Percentiles rank a stretch among this genome's conserved stretches.
phyloP scores from a whole-genome alignment of 202 grass and related monocot species.

The Dendrocalamus latiflorus region DNA sequence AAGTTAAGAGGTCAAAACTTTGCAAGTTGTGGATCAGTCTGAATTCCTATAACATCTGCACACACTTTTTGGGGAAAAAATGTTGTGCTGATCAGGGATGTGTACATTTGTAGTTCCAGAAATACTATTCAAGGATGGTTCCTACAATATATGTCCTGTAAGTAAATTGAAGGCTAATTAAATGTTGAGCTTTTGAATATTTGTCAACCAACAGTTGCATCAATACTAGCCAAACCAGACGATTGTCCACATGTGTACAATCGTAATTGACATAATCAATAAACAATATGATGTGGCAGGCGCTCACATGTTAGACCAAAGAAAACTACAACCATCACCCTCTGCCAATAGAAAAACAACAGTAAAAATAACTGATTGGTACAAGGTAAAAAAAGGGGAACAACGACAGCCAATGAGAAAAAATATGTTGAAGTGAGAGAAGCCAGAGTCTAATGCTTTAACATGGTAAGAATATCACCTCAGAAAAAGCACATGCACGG shows the following conservation, averaged over 20 bases:
- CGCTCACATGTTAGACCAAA: neutral
- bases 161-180: neutral
- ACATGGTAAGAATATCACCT: constrained; percentile 38
- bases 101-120: neutral
- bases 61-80: neutral
- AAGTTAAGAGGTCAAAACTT: neutral
- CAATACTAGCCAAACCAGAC: neutral
- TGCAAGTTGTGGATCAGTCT: neutral
- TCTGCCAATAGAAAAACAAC: neutral
- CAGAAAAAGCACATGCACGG: constrained; percentile 79
- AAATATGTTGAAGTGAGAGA: neutral
- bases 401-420: neutral
- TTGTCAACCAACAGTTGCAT: neutral
- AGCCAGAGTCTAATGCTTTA: neutral
- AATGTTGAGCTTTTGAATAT: neutral
- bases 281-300: neutral
- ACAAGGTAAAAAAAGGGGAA: neutral
- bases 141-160: neutral
- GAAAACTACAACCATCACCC: neutral
- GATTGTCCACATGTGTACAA: neutral
- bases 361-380: neutral
- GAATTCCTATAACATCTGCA: neutral
- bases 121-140: neutral
- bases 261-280: neutral
- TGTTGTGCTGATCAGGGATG: neutral